Base-by-base conservation (phyloP, 73 alveolate genomes). In the Durusdinium trenchii region DNA sequence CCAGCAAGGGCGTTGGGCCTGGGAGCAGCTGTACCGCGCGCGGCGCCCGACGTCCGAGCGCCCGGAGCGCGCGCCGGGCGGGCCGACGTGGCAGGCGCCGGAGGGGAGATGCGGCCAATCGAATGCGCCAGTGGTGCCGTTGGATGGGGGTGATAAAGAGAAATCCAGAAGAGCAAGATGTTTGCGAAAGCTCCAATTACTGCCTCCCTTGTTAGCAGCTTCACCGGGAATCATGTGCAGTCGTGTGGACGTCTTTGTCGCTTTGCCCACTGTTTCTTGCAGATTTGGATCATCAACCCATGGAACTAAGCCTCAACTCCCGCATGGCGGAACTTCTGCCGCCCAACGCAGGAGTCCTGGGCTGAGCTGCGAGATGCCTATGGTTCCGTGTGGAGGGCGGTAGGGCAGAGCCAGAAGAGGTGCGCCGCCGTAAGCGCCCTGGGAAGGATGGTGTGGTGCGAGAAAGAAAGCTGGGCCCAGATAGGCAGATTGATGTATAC, bases 341-440 rank as follows among this genome's bases (percentile, higher is more conserved):
- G 79, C 12, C 28, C 69, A 23, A 16, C 79, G 9, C 54, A 76
- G 87, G 87, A 78, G 87, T 9, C 87, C 32, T 78, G 87, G 87
- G 54, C 26, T 40, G 45, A 32, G 87, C 18, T 78, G 3, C 87
- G 87, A 26, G 36, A 45, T 32, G 87, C 45, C 62, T 78, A 78
- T 45, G 0, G 42, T 36, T 40, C 57, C 62, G 42, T 78, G 87
- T 78, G 36, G 42, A 40, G 16, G 12, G 87, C 60, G 40, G 87
- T 61, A 9, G 87, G 87, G 18, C 87, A 78, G 26, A 78, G 87
- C 61, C 61, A 54, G n/a, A n/a, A n/a, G n/a, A n/a, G n/a, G n/a
- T n/a, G n/a, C n/a, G n/a, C n/a, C n/a, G n/a, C n/a, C n/a, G n/a
- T n/a, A n/a, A n/a, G n/a, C n/a, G n/a, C n/a, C n/a, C n/a, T n/a